Conservation (phyloP, 2,329 filamentous ascomycete genomes). For the Aspergillus ochraceus region DNA sequence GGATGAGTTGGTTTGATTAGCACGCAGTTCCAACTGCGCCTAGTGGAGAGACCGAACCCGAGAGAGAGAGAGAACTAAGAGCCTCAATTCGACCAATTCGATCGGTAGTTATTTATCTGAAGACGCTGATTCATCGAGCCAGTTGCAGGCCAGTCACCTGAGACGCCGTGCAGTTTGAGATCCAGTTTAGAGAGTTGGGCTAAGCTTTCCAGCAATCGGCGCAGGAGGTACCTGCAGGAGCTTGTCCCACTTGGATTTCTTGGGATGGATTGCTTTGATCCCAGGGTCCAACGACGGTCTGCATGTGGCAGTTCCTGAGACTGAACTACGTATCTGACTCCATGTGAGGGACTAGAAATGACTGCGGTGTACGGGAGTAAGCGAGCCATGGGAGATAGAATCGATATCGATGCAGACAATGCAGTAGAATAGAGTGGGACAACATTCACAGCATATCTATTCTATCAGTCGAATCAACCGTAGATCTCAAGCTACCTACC, state of each 20-base stretch:
- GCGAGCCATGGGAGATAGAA: too few relatives aligned
- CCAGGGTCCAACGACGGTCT: too few relatives aligned
- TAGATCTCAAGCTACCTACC: too few relatives aligned
- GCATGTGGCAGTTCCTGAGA: too few relatives aligned
- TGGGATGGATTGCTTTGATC: not conserved
- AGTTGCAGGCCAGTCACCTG: not conserved
- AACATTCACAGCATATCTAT: too few relatives aligned
- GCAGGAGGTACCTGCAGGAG: slow-evolving; percentile 3
- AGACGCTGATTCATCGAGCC: not conserved
- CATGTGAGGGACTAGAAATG: too few relatives aligned
- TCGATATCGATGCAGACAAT: too few relatives aligned
- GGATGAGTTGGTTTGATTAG: not conserved
- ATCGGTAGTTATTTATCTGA: not conserved
- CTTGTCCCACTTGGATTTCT: not conserved
- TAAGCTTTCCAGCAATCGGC: not conserved
- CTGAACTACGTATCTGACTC: too few relatives aligned
- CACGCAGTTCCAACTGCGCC: not conserved
- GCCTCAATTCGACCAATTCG: not conserved
- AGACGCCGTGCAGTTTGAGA: not conserved
- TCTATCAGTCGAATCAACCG: too few relatives aligned
- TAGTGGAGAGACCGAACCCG: not conserved
- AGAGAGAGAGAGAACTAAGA: not conserved
- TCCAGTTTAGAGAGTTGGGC: not conserved
- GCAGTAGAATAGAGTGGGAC: too few relatives aligned
- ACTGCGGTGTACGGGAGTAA: too few relatives aligned